Evolutionary conservation across 257 asterid genomes (phyloP).

Genomic region (Ocimum tenuiflorum): DNA sequence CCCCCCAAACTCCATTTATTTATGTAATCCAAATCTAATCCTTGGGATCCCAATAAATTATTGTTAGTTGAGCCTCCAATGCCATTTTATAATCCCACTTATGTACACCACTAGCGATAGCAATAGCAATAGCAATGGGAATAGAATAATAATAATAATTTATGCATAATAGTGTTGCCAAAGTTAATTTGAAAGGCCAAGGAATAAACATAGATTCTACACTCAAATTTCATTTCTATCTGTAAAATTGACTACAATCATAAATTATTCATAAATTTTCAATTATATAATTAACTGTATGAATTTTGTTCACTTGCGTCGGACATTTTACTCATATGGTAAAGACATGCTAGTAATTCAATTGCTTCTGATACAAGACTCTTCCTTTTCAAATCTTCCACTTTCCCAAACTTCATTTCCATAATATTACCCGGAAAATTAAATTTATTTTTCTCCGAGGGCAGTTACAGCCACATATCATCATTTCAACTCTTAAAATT

Average conservation of each 20-base stretch:
- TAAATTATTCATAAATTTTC: too few species aligned
- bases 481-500: conserved; percentile 9
- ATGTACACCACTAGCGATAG: conserved; percentile 15
- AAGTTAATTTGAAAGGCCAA: neutral
- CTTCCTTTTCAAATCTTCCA: neutral
- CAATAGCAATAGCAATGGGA: too few species aligned
- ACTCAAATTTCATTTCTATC: neutral
- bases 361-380: neutral
- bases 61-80: conserved; percentile 15
- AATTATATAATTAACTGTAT: too few species aligned
- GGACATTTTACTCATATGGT: neutral
- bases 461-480: neutral
- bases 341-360: neutral
- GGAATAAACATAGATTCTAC: neutral
- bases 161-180: neutral
- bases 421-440: neutral
- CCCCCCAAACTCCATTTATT: neutral
- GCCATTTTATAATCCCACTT: conserved; percentile 24
- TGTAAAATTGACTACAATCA: too few species aligned
- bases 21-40: conserved; percentile 4
- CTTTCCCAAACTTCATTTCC: neutral
- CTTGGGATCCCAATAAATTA: conserved; percentile 17
- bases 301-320: too few species aligned
- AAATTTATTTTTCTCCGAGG: neutral
- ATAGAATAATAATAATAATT: neutral